Conservation (phyloP, 768 basidiomycete species). For the Daedaleopsis sinensis region DNA sequence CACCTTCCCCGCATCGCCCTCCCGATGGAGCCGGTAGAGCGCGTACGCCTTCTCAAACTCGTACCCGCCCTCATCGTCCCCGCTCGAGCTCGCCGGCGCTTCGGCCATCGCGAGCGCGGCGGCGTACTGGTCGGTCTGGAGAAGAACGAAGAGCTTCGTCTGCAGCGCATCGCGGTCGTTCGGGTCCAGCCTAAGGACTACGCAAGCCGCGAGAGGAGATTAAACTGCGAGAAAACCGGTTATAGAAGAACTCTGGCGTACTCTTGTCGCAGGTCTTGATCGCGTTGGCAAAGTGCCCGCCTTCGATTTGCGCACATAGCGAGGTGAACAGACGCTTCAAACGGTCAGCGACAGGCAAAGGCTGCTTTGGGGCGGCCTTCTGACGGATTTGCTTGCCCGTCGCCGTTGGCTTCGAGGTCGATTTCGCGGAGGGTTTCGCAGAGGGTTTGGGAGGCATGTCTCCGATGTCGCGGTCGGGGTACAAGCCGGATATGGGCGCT, state of each 20-base stretch:
- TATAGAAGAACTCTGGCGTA: constrained; percentile 37
- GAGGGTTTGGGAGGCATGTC: constrained; percentile 12
- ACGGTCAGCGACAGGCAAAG: constrained; percentile 36
- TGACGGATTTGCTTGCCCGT: not conserved
- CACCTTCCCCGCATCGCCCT: constrained; percentile 63
- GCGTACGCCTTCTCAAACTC: constrained; percentile 81
- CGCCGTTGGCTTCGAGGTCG: not conserved
- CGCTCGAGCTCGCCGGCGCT: not conserved
- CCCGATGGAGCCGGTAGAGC: constrained; percentile 80
- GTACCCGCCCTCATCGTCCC: constrained; percentile 40
- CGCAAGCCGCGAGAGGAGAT: not conserved
- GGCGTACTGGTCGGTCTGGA: constrained; percentile 85
- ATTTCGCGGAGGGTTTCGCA: not conserved
- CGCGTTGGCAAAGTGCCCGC: constrained; percentile 83
- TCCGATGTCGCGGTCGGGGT: not conserved
- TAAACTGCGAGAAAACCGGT: not conserved
- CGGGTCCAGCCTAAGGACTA: constrained; percentile 75
- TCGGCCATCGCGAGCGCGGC: constrained; percentile 58
- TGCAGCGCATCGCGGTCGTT: constrained; percentile 72
- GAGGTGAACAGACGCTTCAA: constrained; percentile 72
- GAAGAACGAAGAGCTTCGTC: constrained; percentile 84
- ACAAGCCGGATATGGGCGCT: not conserved
- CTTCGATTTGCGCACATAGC: constrained; percentile 86
- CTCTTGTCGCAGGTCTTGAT: constrained; percentile 93
- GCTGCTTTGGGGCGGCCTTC: constrained; percentile 29